Percentiles rank a stretch among this genome's conserved stretches.
phyloP scores from a whole-genome alignment of 495 filamentous ascomycete genomes.

The Trichoderma asperelloides region DNA sequence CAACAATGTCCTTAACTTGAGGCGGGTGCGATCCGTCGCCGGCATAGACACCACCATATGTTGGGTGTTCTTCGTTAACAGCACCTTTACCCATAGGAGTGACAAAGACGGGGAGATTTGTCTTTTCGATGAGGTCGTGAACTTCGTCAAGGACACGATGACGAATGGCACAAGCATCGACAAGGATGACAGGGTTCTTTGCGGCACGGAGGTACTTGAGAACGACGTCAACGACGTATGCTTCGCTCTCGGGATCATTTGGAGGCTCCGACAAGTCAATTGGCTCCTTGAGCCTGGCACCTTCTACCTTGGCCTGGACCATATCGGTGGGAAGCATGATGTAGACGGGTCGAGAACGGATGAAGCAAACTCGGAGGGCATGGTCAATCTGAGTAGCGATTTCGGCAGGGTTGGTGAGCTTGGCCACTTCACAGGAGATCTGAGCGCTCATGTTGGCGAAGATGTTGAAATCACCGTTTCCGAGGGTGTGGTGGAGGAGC shows the following conservation, averaged over 20 bases:
- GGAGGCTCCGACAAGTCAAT: conserved; percentile 55
- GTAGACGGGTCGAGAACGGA: conserved; percentile 70
- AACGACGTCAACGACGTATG: conserved; percentile 76
- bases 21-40: conserved; percentile 61
- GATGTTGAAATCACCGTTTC: conserved; percentile 83
- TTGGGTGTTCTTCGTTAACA: conserved; percentile 65
- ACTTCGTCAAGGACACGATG: conserved; percentile 70
- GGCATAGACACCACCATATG: conserved; percentile 81
- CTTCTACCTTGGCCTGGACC: conserved; percentile 70
- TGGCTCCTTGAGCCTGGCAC: conserved; percentile 51
- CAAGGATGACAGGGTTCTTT: conserved; percentile 69
- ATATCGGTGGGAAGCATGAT: conserved; percentile 82
- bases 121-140: conserved; percentile 66
- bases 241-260: conserved; percentile 67
- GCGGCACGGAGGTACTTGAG: conserved; percentile 68
- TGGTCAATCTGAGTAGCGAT: conserved; percentile 71
- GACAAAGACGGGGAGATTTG: conserved; percentile 73
- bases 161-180: conserved; percentile 86
- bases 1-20: conserved; percentile 63
- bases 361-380: conserved; percentile 68
- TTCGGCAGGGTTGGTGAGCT: conserved; percentile 58
- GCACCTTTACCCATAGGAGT: conserved; percentile 90
- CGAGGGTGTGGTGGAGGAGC: conserved; percentile 88
- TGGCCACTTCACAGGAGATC: conserved; percentile 62
- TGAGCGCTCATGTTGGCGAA: conserved; percentile 68